Base-by-base conservation (phyloP, 1,284 basidiomycete species). In the Malassezia restricta region DNA sequence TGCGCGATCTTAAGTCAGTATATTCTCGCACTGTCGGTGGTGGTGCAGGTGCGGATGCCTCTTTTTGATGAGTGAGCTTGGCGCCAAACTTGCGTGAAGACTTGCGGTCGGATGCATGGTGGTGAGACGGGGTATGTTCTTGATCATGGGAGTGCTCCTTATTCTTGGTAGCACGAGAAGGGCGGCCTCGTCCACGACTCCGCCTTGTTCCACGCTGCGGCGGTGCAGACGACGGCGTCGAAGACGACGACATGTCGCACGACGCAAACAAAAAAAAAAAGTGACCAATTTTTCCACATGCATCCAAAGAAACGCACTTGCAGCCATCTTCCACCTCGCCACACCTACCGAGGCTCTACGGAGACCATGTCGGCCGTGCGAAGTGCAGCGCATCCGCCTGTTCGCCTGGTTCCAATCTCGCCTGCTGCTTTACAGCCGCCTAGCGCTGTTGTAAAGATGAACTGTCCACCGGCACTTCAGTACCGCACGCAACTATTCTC, bases 1-100 rank as follows among this genome's bases (percentile, higher is more conserved):
- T 55, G 37, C 68, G 62, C 24, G 65, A 64, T 27, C 70, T 64
- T 44, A 73, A 44, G 38, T 73, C 68, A 33, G 63, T 56, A 24
- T 66, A 61, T 29, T 69, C 64, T 48, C 42, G 40, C 6, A 38
- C 14, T 6, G 37, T 29, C n/a, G 29, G 14, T 11, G 43, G 14
- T 20, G 37, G 24, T 9, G 14, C 14, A 9, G 29, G 12, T 24
- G 24, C 27, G n/a, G 44, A 38, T 28, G 47, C 8, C 33, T 14
- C 40, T 9, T 29, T 49, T 11, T 9, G 39, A 40, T 40, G 8
- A 2, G 30, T 17, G 15, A 51, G 49, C 29, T 51, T 35, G 14
- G 49, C 43, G 37, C 49, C 49, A 28, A 51, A 51, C 24, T 12
- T 14, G n/a, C 43, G 43, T 35, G 33, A 35, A 35, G 11, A 15